Conservation (phyloP, 2,329 filamentous ascomycete genomes). For the Lojkania enalia region DNA sequence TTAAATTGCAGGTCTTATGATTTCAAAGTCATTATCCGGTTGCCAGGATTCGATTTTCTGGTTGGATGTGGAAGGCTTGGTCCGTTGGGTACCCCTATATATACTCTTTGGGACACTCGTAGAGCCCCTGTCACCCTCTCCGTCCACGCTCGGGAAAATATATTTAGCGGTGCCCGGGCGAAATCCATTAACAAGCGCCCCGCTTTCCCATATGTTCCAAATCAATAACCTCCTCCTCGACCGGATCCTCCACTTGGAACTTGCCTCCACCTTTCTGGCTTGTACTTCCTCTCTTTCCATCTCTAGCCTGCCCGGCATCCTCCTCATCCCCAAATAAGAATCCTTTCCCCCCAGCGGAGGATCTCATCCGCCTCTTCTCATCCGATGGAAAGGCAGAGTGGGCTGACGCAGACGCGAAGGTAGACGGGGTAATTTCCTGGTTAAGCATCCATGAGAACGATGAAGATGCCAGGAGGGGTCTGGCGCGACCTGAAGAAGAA, state of each 20-base stretch:
- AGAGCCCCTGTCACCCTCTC: too few relatives aligned
- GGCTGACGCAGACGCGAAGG: slow-evolving; percentile 39
- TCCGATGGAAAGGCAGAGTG: slow-evolving; percentile 41
- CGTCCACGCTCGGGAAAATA: too few relatives aligned
- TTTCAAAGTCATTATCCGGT: too few relatives aligned
- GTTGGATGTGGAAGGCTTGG: too few relatives aligned
- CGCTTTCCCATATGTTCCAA: slow-evolving; percentile 39
- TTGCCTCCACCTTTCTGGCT: slow-evolving; percentile 21
- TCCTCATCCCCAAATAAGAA: slow-evolving; percentile 49
- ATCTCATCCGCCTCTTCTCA: slow-evolving; percentile 39
- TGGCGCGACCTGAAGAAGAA: slow-evolving; percentile 51
- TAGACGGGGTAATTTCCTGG: slow-evolving; percentile 36
- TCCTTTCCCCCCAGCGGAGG: slow-evolving; percentile 32
- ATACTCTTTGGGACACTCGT: too few relatives aligned
- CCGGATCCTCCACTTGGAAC: slow-evolving; percentile 18
- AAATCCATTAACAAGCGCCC: too few relatives aligned
- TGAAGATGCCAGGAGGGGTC: slow-evolving; percentile 71
- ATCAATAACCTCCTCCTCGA: slow-evolving; percentile 44
- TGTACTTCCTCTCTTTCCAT: slow-evolving; percentile 25
- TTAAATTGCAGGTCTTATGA: too few relatives aligned
- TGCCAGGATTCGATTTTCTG: too few relatives aligned
- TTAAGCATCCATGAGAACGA: slow-evolving; percentile 78
- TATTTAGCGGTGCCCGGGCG: too few relatives aligned
- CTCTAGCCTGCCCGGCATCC: slow-evolving; percentile 26
- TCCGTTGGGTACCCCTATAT: not conserved